These are phyloP conservation scores for Globisporangium alternatum DNA, from an alignment of 352 stramenopile species.

Conservation along the genomic window DNA sequence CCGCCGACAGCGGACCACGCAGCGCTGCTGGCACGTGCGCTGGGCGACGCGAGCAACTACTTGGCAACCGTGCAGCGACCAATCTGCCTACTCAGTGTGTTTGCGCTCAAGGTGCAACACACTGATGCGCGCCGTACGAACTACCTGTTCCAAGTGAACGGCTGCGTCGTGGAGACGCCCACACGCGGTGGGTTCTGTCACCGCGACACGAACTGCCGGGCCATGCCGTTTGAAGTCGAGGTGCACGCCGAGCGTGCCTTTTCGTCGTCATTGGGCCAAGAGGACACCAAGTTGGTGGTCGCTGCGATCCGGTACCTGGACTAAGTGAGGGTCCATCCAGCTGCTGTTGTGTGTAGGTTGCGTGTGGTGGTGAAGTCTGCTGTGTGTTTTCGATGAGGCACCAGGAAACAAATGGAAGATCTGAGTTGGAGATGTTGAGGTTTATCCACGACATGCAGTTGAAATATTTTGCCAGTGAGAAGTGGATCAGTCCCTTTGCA, in stretches of 20 bases:
- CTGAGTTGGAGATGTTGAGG: too few relatives aligned
- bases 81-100: constrained; percentile 1
- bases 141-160: constrained; percentile 6
- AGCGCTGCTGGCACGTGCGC: background rate
- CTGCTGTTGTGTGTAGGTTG: too few relatives aligned
- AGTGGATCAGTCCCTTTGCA: too few relatives aligned
- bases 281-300: background rate
- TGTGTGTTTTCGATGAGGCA: too few relatives aligned
- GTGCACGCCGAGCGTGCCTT: background rate
- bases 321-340: background rate
- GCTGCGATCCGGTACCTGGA: constrained; percentile 4
- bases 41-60: background rate
- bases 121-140: background rate
- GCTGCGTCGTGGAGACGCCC: background rate
- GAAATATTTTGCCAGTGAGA: too few relatives aligned
- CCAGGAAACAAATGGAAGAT: too few relatives aligned
- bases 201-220: background rate
- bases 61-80: background rate
- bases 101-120: background rate
- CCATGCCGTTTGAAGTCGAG: constrained; percentile 3
- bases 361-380: too few relatives aligned
- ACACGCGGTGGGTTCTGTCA: background rate
- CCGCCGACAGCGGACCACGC: background rate
- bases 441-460: too few relatives aligned
- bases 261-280: background rate